These are phyloP conservation scores for Trypanosoma cruzi DNA, from an alignment of 208 protist species.

Conservation along the genomic window DNA sequence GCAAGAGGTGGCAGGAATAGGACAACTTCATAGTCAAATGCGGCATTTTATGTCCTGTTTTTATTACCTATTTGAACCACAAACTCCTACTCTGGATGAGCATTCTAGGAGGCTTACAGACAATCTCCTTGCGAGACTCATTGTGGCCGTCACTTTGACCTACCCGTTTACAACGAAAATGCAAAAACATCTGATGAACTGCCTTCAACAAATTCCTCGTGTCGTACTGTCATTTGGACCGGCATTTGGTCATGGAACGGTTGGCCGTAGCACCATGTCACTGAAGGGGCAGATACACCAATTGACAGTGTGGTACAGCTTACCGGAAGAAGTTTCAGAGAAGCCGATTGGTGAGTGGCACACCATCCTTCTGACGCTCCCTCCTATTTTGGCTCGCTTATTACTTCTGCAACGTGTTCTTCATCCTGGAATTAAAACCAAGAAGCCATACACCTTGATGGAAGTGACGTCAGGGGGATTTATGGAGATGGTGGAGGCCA, in stretches of 20 bases:
- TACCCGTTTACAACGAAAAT: constrained; percentile 3
- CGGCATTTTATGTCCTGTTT: constrained; percentile 39
- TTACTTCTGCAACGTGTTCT: constrained; percentile 39
- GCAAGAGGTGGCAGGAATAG: constrained; percentile 23
- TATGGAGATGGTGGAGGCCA: constrained; percentile 26
- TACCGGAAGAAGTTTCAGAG: constrained; percentile 6
- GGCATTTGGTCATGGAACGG: constrained; percentile 16
- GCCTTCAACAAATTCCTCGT: constrained; percentile 22
- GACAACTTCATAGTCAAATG: constrained; percentile 36
- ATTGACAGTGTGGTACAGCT: constrained; percentile 36
- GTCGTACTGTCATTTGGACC: constrained; percentile 25
- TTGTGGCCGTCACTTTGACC: constrained; percentile 16
- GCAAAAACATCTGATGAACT: constrained; percentile 22
- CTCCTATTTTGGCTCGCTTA: constrained; percentile 29
- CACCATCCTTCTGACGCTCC: constrained; percentile 30
- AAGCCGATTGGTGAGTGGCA: constrained; percentile 21
- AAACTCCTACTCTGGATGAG: constrained; percentile 29
- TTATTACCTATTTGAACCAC: constrained; percentile 39
- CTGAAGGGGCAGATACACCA: constrained; percentile 40
- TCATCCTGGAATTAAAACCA: background rate
- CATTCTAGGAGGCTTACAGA: constrained; percentile 25
- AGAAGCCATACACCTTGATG: constrained; percentile 20
- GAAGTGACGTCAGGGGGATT: constrained; percentile 15
- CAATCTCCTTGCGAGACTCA: constrained; percentile 32
- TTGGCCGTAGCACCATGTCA: constrained; percentile 33